phyloP scores from a whole-genome alignment of 352 stramenopile species.

The Globisporangium solare region DNA sequence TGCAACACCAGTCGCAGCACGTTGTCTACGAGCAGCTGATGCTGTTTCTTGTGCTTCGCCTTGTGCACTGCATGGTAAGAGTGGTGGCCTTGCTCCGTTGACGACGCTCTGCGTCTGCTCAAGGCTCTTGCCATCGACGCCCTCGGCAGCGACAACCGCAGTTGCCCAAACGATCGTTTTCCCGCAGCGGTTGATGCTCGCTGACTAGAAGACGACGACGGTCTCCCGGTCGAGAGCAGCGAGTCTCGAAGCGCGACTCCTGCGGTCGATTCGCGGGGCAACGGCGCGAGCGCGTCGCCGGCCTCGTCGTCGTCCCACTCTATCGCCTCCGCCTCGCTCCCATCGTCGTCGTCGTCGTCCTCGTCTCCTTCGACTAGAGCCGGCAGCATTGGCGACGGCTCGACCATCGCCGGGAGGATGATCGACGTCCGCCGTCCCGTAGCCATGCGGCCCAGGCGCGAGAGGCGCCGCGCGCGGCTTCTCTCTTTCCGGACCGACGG shows the following conservation, averaged over 20 bases:
- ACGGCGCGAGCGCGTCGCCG: conserved; percentile 17
- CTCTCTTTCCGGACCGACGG: conserved; percentile 56
- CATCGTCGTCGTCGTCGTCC: too few species aligned
- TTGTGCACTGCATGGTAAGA: background rate
- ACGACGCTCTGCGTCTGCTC: background rate
- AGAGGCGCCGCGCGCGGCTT: conserved; percentile 52
- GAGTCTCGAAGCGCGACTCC: background rate
- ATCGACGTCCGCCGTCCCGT: conserved; percentile 45
- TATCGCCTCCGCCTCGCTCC: background rate
- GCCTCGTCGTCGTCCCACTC: conserved; percentile 49
- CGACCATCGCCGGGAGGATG: conserved; percentile 22
- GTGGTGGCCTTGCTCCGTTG: background rate
- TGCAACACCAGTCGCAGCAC: conserved; percentile 41
- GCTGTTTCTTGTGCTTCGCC: conserved; percentile 16
- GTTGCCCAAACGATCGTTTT: background rate
- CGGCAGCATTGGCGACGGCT: conserved; percentile 19
- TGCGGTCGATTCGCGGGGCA: conserved; percentile 1
- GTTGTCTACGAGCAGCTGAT: conserved; percentile 21
- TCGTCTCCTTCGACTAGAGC: conserved; percentile 35
- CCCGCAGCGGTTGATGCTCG: background rate
- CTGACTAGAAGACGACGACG: conserved; percentile 2
- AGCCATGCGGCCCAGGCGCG: conserved; percentile 48
- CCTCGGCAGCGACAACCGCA: background rate
- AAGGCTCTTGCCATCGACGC: background rate
- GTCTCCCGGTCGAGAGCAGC: background rate